A percentile compares a stretch with the other conserved stretches of the same genome.
Conservation (phyloP, 257 asterid species). For the Solanum clarkiae region DNA sequence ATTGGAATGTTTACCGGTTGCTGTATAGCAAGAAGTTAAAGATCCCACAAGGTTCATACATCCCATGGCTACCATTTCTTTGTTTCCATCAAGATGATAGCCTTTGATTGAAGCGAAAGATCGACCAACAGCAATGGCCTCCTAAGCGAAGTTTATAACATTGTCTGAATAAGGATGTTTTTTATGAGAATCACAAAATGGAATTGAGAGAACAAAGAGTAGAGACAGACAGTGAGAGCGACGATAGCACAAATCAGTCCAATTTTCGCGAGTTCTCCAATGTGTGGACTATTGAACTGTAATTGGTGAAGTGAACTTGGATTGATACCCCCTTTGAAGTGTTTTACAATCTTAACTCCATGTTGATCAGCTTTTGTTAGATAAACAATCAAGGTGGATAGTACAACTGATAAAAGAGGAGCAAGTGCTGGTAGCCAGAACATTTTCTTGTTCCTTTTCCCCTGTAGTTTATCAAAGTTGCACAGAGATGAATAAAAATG, state of each 20-base stretch:
- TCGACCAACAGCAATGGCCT: constrained; percentile 83
- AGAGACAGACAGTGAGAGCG: constrained; percentile 69
- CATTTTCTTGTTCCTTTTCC: not conserved
- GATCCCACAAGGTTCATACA: constrained; percentile 69
- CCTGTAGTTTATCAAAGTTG: not conserved
- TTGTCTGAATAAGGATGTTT: not conserved
- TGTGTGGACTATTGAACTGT: constrained; percentile 36
- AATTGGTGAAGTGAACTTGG: constrained; percentile 56
- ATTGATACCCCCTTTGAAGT: constrained; percentile 73
- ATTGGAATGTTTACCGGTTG: constrained; percentile 35
- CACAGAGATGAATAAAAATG: not conserved
- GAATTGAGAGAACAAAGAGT: not conserved
- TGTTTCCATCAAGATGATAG: constrained; percentile 79
- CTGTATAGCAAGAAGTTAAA: constrained; percentile 63
- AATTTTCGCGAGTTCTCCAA: constrained; percentile 51
- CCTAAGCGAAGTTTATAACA: constrained; percentile 23
- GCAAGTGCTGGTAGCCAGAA: not conserved
- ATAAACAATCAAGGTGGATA: constrained; percentile 32
- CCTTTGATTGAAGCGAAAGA: constrained; percentile 78
- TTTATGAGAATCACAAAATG: not conserved
- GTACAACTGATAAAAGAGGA: not conserved
- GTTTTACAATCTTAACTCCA: constrained; percentile 67
- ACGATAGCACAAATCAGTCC: constrained; percentile 68
- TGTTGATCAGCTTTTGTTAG: constrained; percentile 53
- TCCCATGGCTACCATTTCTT: constrained; percentile 86